A percentile compares a stretch with the other conserved stretches of the same genome.
phyloP scores from a whole-genome alignment of 2,329 filamentous ascomycete species.

The Verticillium albo-atrum region DNA sequence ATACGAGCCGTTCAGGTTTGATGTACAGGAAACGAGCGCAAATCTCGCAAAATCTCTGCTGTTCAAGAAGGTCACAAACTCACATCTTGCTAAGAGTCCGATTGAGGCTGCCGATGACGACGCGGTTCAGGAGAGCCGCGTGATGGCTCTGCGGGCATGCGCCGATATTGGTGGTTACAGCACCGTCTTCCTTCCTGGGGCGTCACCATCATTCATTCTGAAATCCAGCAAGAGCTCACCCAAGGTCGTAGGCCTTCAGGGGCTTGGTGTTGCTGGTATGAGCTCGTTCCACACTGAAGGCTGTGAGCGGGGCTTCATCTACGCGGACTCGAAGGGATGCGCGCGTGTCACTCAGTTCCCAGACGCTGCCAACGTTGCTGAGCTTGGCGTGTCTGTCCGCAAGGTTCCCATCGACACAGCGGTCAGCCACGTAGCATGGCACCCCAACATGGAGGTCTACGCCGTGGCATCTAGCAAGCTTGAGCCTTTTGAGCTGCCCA shows the following conservation, averaged over 20 bases:
- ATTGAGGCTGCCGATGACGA: conserved; percentile 47
- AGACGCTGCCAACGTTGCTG: conserved; percentile 59
- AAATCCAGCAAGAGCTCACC: conserved; percentile 76
- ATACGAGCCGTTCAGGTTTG: conserved; percentile 71
- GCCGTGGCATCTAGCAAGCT: conserved; percentile 65
- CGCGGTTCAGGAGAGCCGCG: conserved; percentile 38
- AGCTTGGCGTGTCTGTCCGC: conserved; percentile 70
- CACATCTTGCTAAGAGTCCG: conserved; percentile 56
- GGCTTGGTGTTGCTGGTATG: conserved; percentile 64
- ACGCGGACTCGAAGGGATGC: conserved; percentile 68
- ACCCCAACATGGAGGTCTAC: conserved; percentile 70
- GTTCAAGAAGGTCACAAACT: conserved; percentile 73
- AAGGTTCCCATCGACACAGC: conserved; percentile 69
- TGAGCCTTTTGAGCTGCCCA: conserved; percentile 76
- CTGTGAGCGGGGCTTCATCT: conserved; percentile 80
- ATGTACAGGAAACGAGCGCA: conserved; percentile 21
- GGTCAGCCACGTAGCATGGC: conserved; percentile 70
- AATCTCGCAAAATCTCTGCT: conserved; percentile 56
- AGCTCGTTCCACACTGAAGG: conserved; percentile 72
- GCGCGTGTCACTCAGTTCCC: conserved; percentile 73
- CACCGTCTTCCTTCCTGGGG: conserved; percentile 76
- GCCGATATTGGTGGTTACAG: conserved; percentile 71
- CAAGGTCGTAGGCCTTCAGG: conserved; percentile 68
- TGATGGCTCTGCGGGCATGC: conserved; percentile 52
- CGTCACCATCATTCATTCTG: conserved; percentile 75